Evolutionary conservation across 139 green algal genomes (phyloP).

Genomic region (Volvox reticuliferus): DNA sequence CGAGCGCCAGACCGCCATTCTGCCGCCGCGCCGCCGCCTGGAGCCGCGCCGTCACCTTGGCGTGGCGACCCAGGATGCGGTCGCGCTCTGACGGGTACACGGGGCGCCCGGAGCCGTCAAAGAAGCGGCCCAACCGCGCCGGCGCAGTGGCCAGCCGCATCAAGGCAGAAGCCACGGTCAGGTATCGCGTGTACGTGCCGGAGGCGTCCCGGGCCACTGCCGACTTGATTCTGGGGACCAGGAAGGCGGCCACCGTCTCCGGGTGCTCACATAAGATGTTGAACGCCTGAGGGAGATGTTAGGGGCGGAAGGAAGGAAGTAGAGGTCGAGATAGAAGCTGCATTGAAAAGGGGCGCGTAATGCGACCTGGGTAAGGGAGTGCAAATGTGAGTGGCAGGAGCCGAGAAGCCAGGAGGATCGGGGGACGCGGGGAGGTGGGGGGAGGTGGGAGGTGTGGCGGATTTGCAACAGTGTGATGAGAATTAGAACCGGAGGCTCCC

Average conservation of each 20-base stretch:
- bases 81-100: conserved; percentile 74
- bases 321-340: no score
- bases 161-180: conserved; percentile 76
- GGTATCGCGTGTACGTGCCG: conserved; percentile 72
- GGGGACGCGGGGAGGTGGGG: no score
- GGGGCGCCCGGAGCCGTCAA: conserved; percentile 67
- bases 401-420: no score
- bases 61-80: conserved; percentile 67
- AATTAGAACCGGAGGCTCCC: no score
- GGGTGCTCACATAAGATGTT: conserved; percentile 94
- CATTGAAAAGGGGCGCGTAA: no score
- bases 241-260: conserved; percentile 85
- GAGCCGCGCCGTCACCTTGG: conserved; percentile 65
- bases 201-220: conserved; percentile 60
- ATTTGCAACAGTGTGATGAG: no score
- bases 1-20: conserved; percentile 62
- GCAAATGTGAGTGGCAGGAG: no score
- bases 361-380: no score
- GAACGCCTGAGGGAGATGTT: conserved; percentile 73
- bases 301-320: no score
- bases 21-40: conserved; percentile 56
- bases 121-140: conserved; percentile 76
- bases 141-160: conserved; percentile 73
- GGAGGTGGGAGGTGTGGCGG: no score
- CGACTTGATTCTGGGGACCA: conserved; percentile 82